Evolutionary conservation across 805 yeast species (phyloP).

Genomic region (Lipomyces starkeyi): DNA sequence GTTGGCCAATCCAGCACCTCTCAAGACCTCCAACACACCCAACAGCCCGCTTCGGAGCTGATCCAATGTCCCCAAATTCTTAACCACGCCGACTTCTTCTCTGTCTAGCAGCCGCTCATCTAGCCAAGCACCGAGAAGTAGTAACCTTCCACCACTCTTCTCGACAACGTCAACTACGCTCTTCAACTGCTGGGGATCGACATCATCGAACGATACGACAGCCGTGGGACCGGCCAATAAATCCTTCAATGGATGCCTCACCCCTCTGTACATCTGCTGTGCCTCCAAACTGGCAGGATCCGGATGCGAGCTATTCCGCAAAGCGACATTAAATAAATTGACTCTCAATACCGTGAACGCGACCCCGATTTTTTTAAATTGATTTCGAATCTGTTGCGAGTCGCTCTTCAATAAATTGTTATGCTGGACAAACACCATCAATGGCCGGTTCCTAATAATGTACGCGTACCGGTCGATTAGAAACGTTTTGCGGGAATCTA

Average conservation of each 20-base stretch:
- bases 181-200: slow-evolving; percentile 73
- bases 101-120: slow-evolving; percentile 64
- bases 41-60: slow-evolving; percentile 81
- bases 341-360: slow-evolving; percentile 71
- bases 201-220: slow-evolving; percentile 66
- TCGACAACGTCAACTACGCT: slow-evolving; percentile 66
- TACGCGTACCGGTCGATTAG: slow-evolving; percentile 79
- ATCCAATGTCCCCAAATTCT: slow-evolving; percentile 72
- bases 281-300: slow-evolving; percentile 78
- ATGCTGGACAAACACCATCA: slow-evolving; percentile 82
- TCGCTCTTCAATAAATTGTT: slow-evolving; percentile 78
- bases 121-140: slow-evolving; percentile 84
- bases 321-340: slow-evolving; percentile 72
- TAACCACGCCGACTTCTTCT: slow-evolving; percentile 63
- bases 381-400: slow-evolving; percentile 64
- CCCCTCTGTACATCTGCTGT: slow-evolving; percentile 47
- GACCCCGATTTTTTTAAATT: slow-evolving; percentile 70
- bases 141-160: slow-evolving; percentile 70
- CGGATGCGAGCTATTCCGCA: slow-evolving; percentile 67
- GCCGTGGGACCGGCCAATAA: slow-evolving; percentile 88
- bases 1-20: slow-evolving; percentile 88
- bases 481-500: slow-evolving; percentile 81
- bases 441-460: slow-evolving; percentile 68
- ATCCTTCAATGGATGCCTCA: slow-evolving; percentile 68
- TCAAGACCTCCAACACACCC: slow-evolving; percentile 79